Evolutionary conservation across 305 asterid genomes (phyloP), one percentile per base, ranked within the genome.

Genomic region (Fraxinus floribunda): DNA sequence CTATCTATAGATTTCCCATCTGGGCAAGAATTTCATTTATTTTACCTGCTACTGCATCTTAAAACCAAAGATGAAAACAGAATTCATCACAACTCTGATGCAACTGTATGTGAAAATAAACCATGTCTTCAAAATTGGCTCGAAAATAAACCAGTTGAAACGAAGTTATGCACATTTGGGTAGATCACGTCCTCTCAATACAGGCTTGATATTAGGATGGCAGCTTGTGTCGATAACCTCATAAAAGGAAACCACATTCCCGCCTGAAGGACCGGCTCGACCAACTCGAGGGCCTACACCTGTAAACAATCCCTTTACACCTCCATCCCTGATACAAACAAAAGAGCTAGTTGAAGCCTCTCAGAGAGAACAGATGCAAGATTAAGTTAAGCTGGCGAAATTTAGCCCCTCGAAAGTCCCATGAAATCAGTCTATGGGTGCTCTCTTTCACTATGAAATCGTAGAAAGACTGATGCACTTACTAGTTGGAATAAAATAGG

Each of bases 191-290:
- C 66, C 66, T 55, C 66, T 55, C 24, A 55, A 16, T 55, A n/a
- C 32, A 4, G 73, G 34, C 35, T 66, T 30, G 3, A 11, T 66
- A 8, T 66, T n/a, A 2, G 22, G 73, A 22, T 60, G 11, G 9
- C 70, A 60, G 70, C 70, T 20, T 6, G 70, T 7, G 26, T 44
- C 29, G 64, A 89, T 93, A 20, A 88, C 91, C 86, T 94, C 95
- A 15, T 94, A 93, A 75, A 89, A 93, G 20, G 97, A 93, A 81
- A 93, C 94, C 29, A 93, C 94, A 4, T 93, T 93, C 76, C 97
- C 97, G 1, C 91, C 94, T 2, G 97, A 93, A 20, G 98, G 98
- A 24, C 98, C 97, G 7, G 94, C 92, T 20, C 97, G 91, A 60
- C 88, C 93, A 13, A 93, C 91, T 49, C 95, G 90, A 7, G 95